phyloP scores from a whole-genome alignment of 2,329 filamentous ascomycete species.

The Verticillium tricorpus region DNA sequence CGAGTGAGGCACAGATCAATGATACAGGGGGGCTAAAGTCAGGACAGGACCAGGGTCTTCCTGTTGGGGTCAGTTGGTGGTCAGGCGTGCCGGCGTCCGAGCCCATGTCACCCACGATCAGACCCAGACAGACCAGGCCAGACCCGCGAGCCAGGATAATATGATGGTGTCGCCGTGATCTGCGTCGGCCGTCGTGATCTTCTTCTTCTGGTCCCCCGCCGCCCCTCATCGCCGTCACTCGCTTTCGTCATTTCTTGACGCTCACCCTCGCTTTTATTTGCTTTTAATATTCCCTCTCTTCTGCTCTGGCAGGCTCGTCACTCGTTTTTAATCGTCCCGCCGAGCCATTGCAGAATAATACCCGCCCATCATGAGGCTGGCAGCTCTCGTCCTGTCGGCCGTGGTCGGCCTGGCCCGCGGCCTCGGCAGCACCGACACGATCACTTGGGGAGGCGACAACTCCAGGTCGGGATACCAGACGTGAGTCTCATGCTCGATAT shows the following conservation, averaged over 20 bases:
- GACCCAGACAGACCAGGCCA: neutral
- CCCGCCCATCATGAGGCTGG: constrained; percentile 8
- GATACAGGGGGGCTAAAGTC: neutral
- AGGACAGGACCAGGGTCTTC: neutral
- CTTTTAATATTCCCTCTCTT: neutral
- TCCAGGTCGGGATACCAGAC: constrained; percentile 46
- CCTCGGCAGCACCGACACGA: constrained; percentile 43
- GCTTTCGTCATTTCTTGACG: neutral
- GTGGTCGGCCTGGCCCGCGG: constrained; percentile 25
- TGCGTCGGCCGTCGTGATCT: neutral
- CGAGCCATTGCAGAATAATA: neutral
- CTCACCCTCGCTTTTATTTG: neutral
- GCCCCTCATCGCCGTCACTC: neutral
- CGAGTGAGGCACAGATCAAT: neutral
- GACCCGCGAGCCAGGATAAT: neutral
- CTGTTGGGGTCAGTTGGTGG: neutral
- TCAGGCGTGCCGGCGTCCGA: neutral
- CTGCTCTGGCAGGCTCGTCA: neutral
- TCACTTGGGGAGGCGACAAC: constrained; percentile 55
- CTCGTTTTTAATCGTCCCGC: neutral
- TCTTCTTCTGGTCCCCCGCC: neutral
- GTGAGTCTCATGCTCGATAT: constrained; percentile 23
- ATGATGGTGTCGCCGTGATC: neutral
- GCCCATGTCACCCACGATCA: neutral
- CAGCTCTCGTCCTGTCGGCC: constrained; percentile 20